Conservation (phyloP, 305 asterid species). For the Fraxinus dipetala region DNA sequence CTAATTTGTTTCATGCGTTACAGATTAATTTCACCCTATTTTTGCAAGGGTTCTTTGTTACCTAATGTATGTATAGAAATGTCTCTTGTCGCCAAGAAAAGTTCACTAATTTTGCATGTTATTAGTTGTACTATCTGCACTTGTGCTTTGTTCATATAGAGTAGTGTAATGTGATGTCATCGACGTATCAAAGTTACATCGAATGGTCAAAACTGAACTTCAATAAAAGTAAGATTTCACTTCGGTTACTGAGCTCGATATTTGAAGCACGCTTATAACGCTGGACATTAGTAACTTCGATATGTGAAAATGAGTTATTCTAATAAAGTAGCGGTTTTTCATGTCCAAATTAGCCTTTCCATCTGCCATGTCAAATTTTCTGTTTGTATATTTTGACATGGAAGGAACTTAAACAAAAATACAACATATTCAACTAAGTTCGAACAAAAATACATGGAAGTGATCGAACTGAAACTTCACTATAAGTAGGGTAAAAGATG, state of each 20-base stretch:
- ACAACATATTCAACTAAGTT: background rate
- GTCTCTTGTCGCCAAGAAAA: background rate
- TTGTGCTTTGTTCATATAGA: background rate
- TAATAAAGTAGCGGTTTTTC: background rate
- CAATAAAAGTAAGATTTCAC: background rate
- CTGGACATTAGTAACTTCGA: background rate
- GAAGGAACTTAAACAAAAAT: background rate
- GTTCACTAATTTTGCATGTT: background rate
- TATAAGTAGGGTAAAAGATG: background rate
- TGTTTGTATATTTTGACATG: background rate
- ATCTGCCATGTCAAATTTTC: background rate
- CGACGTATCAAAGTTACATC: background rate
- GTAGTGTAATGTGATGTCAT: background rate
- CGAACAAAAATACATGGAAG: background rate
- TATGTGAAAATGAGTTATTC: background rate
- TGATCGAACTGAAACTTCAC: background rate
- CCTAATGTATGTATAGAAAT: background rate
- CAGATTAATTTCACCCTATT: background rate
- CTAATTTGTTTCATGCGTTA: conserved; percentile 23
- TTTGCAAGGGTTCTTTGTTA: background rate
- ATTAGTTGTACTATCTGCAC: background rate
- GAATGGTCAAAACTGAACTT: background rate
- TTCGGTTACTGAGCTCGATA: background rate
- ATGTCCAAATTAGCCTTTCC: background rate
- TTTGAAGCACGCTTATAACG: background rate